A percentile compares a stretch with the other conserved stretches of the same genome.
phyloP scores from a whole-genome alignment of 768 basidiomycete species.

The Pulveroboletus sp. region DNA sequence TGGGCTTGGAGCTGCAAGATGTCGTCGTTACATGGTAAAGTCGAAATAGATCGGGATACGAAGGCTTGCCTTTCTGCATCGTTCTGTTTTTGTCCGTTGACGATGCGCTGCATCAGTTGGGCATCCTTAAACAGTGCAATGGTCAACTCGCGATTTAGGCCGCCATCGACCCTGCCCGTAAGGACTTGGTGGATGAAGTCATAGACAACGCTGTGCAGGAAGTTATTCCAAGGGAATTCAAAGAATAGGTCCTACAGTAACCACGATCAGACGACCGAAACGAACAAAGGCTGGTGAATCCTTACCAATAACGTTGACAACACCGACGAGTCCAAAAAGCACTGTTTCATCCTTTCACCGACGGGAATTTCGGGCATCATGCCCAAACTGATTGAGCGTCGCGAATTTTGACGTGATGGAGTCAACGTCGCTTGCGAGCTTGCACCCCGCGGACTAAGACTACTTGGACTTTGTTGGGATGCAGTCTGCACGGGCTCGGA shows the following conservation, averaged over 20 bases:
- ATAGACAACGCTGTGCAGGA: conserved; percentile 93
- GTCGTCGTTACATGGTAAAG: conserved; percentile 5
- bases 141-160: conserved; percentile 79
- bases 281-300: conserved; percentile 7
- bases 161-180: conserved; percentile 79
- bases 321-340: conserved; percentile 71
- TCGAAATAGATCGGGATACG: neutral
- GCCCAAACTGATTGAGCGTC: conserved; percentile 38
- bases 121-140: conserved; percentile 85
- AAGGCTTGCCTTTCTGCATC: conserved; percentile 62
- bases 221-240: conserved; percentile 96
- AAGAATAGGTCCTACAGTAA: conserved; percentile 81
- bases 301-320: conserved; percentile 74
- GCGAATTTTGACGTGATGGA: conserved; percentile 53
- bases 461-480: conserved; percentile 23
- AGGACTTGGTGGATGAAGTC: conserved; percentile 94
- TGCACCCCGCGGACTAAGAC: conserved; percentile 28
- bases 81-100: conserved; percentile 80
- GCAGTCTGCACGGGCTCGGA: conserved; percentile 26
- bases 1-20: conserved; percentile 54
- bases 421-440: conserved; percentile 34
- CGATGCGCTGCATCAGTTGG: conserved; percentile 74
- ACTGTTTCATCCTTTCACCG: conserved; percentile 77
- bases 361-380: conserved; percentile 42
- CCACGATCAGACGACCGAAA: conserved; percentile 1